A percentile compares a stretch with the other conserved stretches of the same genome.
Conservation (phyloP, 2,329 filamentous ascomycete genomes). For the Drechmeria coniospora region DNA sequence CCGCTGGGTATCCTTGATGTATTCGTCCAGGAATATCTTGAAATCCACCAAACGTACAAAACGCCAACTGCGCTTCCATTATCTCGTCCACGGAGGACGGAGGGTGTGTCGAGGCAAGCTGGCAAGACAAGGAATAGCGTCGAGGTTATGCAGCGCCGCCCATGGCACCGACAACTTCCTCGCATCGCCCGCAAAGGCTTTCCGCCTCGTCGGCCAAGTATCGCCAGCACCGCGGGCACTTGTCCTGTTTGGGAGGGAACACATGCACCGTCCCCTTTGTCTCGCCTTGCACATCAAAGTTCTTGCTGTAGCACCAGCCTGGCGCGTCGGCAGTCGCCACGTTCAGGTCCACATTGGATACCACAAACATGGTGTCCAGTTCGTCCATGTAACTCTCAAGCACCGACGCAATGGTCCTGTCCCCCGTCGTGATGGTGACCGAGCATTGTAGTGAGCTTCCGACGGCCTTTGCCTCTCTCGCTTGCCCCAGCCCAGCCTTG, state of each 20-base stretch:
- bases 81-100: too few species aligned
- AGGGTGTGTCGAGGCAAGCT: too few species aligned
- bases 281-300: slow-evolving; percentile 24
- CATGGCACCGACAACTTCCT: slow-evolving; percentile 41
- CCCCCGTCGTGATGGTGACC: slow-evolving; percentile 39
- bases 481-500: slow-evolving; percentile 60
- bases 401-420: slow-evolving; percentile 15
- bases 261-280: slow-evolving; percentile 24
- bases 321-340: slow-evolving; percentile 11
- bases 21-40: too few species aligned
- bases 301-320: slow-evolving; percentile 26
- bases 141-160: too few species aligned
- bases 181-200: slow-evolving; percentile 57
- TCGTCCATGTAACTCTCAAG: slow-evolving; percentile 31
- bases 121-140: too few species aligned
- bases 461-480: slow-evolving; percentile 53
- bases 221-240: slow-evolving; percentile 84
- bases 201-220: slow-evolving; percentile 57
- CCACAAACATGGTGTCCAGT: slow-evolving; percentile 51
- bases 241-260: slow-evolving; percentile 37
- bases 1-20: too few species aligned
- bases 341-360: slow-evolving; percentile 45
- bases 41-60: too few species aligned
- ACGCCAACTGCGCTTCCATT: too few species aligned
- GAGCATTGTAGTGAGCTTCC: slow-evolving; percentile 70